Percentiles rank a stretch among this genome's conserved stretches.
These are phyloP conservation scores for Kazachstania taianensis DNA, from an alignment of 805 yeast species.

Conservation along the genomic window DNA sequence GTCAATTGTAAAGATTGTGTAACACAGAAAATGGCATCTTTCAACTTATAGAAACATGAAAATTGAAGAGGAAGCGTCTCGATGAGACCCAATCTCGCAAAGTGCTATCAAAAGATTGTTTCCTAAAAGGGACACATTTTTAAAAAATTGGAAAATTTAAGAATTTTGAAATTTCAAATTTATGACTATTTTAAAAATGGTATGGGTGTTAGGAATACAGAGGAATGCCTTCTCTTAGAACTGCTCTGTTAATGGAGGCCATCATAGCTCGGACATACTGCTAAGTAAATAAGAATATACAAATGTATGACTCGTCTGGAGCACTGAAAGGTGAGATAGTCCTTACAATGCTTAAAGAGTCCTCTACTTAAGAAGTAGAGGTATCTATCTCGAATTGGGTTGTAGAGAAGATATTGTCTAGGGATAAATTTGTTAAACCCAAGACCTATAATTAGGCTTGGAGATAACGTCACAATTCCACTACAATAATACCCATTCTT, in stretches of 20 bases:
- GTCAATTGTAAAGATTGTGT: no score
- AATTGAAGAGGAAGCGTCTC: no score
- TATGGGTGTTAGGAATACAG: constrained; percentile 2
- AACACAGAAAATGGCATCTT: background rate
- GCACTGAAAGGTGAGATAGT: constrained; percentile 10
- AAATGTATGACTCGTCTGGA: constrained; percentile 23
- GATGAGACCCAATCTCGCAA: no score
- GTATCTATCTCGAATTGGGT: constrained; percentile 28
- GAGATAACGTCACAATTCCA: constrained; percentile 24
- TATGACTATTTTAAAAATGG: background rate
- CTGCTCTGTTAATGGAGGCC: no score
- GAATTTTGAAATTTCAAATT: background rate
- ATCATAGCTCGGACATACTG: background rate
- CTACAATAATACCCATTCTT: constrained; percentile 33
- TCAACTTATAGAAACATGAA: no score
- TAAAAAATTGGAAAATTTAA: background rate
- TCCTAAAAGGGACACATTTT: background rate
- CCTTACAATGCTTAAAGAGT: constrained; percentile 10
- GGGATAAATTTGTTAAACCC: constrained; percentile 7
- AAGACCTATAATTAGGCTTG: background rate
- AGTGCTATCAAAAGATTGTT: no score
- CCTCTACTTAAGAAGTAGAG: constrained; percentile 1
- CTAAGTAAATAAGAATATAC: background rate
- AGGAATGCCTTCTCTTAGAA: no score
- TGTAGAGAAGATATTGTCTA: constrained; percentile 31